Percentiles rank a stretch among this genome's conserved stretches.
These are phyloP conservation scores for Erodium texanum DNA, from an alignment of 441 rosid genomes.

Conservation along the genomic window DNA sequence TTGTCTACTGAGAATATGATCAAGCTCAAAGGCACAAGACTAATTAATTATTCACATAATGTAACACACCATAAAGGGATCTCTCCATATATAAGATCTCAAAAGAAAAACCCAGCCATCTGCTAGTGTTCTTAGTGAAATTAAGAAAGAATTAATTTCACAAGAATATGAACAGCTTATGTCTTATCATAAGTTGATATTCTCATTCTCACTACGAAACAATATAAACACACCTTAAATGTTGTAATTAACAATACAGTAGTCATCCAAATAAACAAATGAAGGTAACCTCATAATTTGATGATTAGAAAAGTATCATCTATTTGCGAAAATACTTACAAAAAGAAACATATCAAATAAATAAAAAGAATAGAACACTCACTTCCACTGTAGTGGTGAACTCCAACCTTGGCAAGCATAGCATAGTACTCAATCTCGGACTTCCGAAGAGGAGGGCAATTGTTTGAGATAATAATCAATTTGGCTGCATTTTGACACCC, in stretches of 20 bases:
- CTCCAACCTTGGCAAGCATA: constrained; percentile 81
- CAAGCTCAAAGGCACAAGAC: not conserved
- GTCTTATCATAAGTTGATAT: not conserved
- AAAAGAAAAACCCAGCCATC: not conserved
- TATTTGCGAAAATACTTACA: too few species aligned
- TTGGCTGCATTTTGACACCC: constrained; percentile 35
- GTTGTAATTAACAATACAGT: not conserved
- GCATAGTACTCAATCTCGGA: constrained; percentile 88
- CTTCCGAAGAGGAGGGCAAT: constrained; percentile 84
- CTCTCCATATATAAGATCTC: not conserved
- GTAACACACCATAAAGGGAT: not conserved
- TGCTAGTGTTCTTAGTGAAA: not conserved
- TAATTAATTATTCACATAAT: too few species aligned
- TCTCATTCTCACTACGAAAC: not conserved
- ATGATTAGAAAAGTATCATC: too few species aligned
- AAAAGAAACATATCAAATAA: too few species aligned
- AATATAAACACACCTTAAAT: not conserved
- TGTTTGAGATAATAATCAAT: constrained; percentile 58
- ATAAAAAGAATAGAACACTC: too few species aligned
- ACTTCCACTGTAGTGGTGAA: constrained; percentile 86
- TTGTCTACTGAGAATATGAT: too few species aligned
- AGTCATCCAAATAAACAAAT: too few species aligned
- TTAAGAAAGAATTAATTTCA: not conserved
- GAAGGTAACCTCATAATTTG: too few species aligned
- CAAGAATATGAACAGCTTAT: not conserved